Evolutionary conservation across 208 protist species (phyloP).

Genomic region (Endotrypanum monterogeii): DNA sequence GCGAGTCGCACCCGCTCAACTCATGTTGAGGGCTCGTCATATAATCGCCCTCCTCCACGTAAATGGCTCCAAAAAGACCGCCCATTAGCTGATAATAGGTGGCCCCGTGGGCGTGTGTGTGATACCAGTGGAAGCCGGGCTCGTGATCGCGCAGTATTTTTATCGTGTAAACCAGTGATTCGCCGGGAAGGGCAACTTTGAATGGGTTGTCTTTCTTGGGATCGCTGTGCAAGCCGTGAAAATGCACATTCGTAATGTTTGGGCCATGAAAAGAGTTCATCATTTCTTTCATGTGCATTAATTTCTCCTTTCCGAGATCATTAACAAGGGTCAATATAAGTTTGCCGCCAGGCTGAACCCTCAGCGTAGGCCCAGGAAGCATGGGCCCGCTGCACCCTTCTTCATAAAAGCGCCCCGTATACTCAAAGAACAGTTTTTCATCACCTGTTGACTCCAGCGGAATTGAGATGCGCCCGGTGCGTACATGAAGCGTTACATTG

Average conservation of each 20-base stretch:
- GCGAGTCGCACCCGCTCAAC: slow-evolving; percentile 37
- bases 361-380: slow-evolving; percentile 70
- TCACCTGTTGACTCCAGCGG: slow-evolving; percentile 38
- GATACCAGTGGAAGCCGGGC: slow-evolving; percentile 87
- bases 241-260: slow-evolving; percentile 86
- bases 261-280: slow-evolving; percentile 71
- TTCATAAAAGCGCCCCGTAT: slow-evolving; percentile 72
- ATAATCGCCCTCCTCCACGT: slow-evolving; percentile 61
- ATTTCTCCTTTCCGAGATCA: slow-evolving; percentile 42
- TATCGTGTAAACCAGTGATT: slow-evolving; percentile 68
- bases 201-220: slow-evolving; percentile 74
- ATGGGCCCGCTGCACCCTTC: slow-evolving; percentile 36
- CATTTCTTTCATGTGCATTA: slow-evolving; percentile 13
- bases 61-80: slow-evolving; percentile 77
- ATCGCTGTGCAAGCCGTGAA: slow-evolving; percentile 82
- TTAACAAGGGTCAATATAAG: slow-evolving; percentile 68
- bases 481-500: slow-evolving; percentile 49
- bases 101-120: slow-evolving; percentile 82
- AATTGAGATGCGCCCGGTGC: slow-evolving; percentile 39
- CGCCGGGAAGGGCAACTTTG: slow-evolving; percentile 40
- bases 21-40: slow-evolving; percentile 44
- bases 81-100: slow-evolving; percentile 76
- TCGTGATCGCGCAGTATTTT: slow-evolving; percentile 65
- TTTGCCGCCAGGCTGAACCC: slow-evolving; percentile 65
- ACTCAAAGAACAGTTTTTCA: slow-evolving; percentile 55